These are phyloP conservation scores for Solanum infundibuliforme DNA, from an alignment of 257 asterid species.

Conservation along the genomic window DNA sequence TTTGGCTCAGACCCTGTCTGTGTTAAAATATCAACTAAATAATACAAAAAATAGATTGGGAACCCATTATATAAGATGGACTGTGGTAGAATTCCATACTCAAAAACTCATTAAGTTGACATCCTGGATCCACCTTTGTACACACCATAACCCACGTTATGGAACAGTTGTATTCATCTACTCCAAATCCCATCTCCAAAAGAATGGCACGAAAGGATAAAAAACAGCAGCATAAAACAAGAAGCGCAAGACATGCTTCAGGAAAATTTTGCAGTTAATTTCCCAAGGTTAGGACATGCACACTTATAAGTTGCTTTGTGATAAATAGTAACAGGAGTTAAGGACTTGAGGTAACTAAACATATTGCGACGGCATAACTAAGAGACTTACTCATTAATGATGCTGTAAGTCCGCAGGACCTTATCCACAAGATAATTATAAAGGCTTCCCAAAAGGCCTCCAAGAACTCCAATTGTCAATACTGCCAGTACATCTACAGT, in stretches of 20 bases:
- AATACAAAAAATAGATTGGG: not conserved
- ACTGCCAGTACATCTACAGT: constrained; percentile 65
- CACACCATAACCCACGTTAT: not conserved
- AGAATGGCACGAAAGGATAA: not conserved
- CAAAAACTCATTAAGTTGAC: not conserved
- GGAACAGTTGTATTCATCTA: not conserved
- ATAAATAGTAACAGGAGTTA: not conserved
- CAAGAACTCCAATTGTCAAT: constrained; percentile 64
- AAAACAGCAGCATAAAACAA: not conserved
- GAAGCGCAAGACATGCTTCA: not conserved
- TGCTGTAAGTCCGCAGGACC: constrained; percentile 68
- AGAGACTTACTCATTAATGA: constrained; percentile 71
- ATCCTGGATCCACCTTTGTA: not conserved
- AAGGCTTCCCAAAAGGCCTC: constrained; percentile 81
- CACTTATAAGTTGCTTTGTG: not conserved
- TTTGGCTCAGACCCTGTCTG: not conserved
- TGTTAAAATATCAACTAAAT: not conserved
- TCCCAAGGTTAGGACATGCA: not conserved
- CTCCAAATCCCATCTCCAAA: not conserved
- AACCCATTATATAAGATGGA: not conserved
- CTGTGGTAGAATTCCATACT: not conserved
- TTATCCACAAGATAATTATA: constrained; percentile 86
- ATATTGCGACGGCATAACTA: not conserved
- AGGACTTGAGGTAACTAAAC: not conserved
- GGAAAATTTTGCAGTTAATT: not conserved